Percentiles rank a stretch among this genome's conserved stretches.
Evolutionary conservation across 306 rosid genomes (phyloP).

Genomic region (Dalbergia cochinchinensis): DNA sequence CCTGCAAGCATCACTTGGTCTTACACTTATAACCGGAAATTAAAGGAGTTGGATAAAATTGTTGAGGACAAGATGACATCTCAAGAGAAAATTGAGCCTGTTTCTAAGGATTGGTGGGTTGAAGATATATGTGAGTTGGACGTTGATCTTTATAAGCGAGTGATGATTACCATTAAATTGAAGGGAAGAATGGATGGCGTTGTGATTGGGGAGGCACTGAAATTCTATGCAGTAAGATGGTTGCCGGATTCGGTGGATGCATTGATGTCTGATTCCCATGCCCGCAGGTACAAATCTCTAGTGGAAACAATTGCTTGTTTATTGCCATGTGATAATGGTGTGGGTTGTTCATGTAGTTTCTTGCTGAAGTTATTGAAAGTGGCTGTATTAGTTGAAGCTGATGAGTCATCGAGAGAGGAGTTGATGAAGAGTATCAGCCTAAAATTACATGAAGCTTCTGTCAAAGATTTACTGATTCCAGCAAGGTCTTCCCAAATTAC

Average conservation of each 20-base stretch:
- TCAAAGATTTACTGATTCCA: slow-evolving; percentile 78
- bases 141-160: slow-evolving; percentile 84
- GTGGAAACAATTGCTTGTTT: slow-evolving; percentile 88
- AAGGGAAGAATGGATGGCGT: slow-evolving; percentile 96
- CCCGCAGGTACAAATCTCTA: slow-evolving; percentile 75
- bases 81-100: slow-evolving; percentile 63
- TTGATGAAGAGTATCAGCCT: slow-evolving; percentile 67
- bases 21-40: slow-evolving; percentile 81
- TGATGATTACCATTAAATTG: slow-evolving; percentile 83
- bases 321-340: slow-evolving; percentile 71
- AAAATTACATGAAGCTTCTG: slow-evolving; percentile 84
- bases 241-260: slow-evolving; percentile 90
- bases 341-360: slow-evolving; percentile 84
- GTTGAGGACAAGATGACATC: slow-evolving; percentile 62
- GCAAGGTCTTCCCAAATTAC: slow-evolving; percentile 77
- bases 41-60: slow-evolving; percentile 68
- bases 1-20: slow-evolving; percentile 89
- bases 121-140: slow-evolving; percentile 98
- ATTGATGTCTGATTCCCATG: slow-evolving; percentile 78
- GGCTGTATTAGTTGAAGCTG: slow-evolving; percentile 82
- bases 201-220: slow-evolving; percentile 94
- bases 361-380: slow-evolving; percentile 88
- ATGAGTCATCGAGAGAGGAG: slow-evolving; percentile 64
- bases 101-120: slow-evolving; percentile 99
- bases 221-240: slow-evolving; percentile 85